Evolutionary conservation across 805 yeast genomes (phyloP), one percentile per base, ranked within the genome.

Genomic region (Candida koratica): DNA sequence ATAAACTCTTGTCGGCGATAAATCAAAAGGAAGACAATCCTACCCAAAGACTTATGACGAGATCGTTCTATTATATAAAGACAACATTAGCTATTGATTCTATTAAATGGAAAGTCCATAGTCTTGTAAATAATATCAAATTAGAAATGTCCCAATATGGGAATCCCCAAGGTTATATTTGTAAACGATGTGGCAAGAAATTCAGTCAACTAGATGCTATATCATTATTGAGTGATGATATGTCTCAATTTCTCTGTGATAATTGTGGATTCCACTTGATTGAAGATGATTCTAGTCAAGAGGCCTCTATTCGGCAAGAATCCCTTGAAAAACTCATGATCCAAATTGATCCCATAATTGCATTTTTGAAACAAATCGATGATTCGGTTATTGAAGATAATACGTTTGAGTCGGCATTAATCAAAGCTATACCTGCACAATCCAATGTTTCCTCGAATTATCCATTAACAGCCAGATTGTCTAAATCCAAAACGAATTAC

Each of bases 71-170:
- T 61, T 93, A 76, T 58, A 81, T 90, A 37, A 96, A 87, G 53
- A 78, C 76, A 55, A 86, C 96, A 3, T 95, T 88, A 57, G 95
- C 97, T 0, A 85, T 93, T 26, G 98, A 93, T 61, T 79, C 96
- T 3, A 79, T 93, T 55, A 93, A 93, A 60, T 93, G 97, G 97
- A 88, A 89, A 53, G 84, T 90, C 41, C 96, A 90, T 56, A 77
- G 84, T 31, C 73, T 93, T 17, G 97, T 86, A 10, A 81, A 81
- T 47, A 58, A 71, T 37, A 69, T 89, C 38, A 86, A 86, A 53
- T 85, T 83, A 44, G 95, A 88, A 51, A 74, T 90, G 62, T 80
- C 86, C 34, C 84, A 79, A 45, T 84, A 82, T 50, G 79, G 87
- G 17, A 89, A 87, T 47, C 95, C 97, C 1, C 95, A 93, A 52